These are phyloP conservation scores for Metschnikowia kofuensis DNA, from an alignment of 805 yeast species.

Conservation along the genomic window DNA sequence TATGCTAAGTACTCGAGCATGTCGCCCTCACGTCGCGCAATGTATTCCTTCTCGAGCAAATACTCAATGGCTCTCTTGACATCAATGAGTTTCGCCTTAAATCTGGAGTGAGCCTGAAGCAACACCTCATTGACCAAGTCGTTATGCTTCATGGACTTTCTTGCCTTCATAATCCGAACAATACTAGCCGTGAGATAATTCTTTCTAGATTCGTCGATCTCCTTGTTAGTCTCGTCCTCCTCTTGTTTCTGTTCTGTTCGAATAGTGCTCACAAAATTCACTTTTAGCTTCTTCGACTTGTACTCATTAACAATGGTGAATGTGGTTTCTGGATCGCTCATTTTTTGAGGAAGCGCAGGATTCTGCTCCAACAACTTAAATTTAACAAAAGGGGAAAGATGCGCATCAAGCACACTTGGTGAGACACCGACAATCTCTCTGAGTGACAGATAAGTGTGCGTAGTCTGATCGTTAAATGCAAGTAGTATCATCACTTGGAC, in stretches of 20 bases:
- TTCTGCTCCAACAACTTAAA: conserved; percentile 67
- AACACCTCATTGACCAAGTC: conserved; percentile 83
- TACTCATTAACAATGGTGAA: conserved; percentile 78
- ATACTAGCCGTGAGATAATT: conserved; percentile 87
- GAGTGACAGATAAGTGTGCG: conserved; percentile 59
- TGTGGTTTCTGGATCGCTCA: conserved; percentile 44
- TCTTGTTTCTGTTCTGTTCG: conserved; percentile 66
- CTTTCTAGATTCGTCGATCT: conserved; percentile 82
- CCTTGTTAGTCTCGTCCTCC: conserved; percentile 69
- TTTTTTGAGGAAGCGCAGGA: conserved; percentile 59
- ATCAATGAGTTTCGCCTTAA: conserved; percentile 81
- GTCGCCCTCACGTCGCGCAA: conserved; percentile 71
- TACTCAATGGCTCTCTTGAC: conserved; percentile 83
- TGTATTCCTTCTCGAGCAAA: conserved; percentile 81
- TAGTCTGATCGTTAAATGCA: conserved; percentile 72
- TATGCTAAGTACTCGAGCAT: conserved; percentile 81
- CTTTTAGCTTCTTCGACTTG: conserved; percentile 77
- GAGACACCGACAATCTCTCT: conserved; percentile 67
- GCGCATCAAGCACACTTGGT: conserved; percentile 63
- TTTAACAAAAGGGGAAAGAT: conserved; percentile 75
- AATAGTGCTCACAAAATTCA: conserved; percentile 67
- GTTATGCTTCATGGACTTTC: conserved; percentile 75
- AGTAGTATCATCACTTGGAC: conserved; percentile 84
- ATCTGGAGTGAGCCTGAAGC: conserved; percentile 77
- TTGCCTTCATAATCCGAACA: conserved; percentile 94